phyloP scores from a whole-genome alignment of 352 stramenopile species.

The Globisporangium splendens region DNA sequence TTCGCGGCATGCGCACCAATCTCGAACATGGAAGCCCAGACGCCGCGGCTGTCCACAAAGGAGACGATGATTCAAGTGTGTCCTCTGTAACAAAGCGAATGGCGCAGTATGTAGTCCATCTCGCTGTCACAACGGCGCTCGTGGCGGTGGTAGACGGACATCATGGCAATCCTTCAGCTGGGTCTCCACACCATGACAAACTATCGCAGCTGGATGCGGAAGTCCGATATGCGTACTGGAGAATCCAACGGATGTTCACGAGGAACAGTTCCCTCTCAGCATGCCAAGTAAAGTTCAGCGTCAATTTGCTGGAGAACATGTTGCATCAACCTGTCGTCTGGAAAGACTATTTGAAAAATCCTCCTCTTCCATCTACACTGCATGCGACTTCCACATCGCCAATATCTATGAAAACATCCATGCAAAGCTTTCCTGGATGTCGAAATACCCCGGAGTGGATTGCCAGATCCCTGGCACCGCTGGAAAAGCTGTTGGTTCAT shows the following conservation, averaged over 20 bases:
- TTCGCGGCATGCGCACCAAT: neutral
- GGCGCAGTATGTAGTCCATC: neutral
- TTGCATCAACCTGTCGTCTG: conserved; percentile 17
- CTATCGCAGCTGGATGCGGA: conserved; percentile 2
- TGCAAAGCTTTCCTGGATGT: no score
- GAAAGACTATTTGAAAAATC: conserved; percentile 23
- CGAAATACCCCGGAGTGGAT: conserved; percentile 19
- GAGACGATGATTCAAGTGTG: neutral
- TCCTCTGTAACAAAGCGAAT: neutral
- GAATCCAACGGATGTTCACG: conserved; percentile 22
- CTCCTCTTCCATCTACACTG: neutral
- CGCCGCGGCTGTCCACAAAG: neutral
- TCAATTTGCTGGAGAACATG: conserved; percentile 27
- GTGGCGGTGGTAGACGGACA: neutral
- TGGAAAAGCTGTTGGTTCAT: conserved; percentile 32
- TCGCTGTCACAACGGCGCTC: neutral
- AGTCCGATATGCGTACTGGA: conserved; percentile 9
- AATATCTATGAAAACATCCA: neutral
- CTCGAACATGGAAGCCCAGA: neutral
- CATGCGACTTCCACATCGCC: neutral
- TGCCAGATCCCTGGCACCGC: no score
- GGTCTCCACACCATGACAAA: neutral
- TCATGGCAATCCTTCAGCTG: neutral
- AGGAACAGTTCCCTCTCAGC: neutral
- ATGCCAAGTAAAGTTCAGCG: neutral